Evolutionary conservation across 768 basidiomycete species (phyloP).

Genomic region (Kondoa malvinella): DNA sequence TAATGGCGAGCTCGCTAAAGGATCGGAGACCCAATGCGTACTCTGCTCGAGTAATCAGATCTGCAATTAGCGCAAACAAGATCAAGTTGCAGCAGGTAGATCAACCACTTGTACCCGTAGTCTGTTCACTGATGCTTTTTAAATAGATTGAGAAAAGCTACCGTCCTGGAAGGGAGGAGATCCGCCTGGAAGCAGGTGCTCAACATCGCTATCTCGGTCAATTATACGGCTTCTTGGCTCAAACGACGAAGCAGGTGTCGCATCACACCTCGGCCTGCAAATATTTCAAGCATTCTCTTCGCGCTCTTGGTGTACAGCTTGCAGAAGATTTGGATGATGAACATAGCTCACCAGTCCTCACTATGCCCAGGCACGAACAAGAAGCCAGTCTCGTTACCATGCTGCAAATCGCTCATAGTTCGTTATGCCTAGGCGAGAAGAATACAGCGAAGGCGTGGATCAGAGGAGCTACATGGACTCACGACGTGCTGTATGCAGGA

Average conservation of each 20-base stretch:
- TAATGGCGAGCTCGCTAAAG: no score
- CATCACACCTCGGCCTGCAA: not conserved
- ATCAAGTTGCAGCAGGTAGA: no score
- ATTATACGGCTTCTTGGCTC: not conserved
- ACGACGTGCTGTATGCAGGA: not conserved
- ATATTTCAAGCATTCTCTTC: not conserved
- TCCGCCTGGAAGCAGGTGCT: no score
- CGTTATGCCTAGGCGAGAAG: not conserved
- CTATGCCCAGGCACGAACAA: not conserved
- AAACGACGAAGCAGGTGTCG: not conserved
- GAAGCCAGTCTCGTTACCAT: not conserved
- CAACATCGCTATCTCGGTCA: not conserved
- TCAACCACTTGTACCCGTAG: no score
- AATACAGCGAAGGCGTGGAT: not conserved
- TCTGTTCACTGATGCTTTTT: no score
- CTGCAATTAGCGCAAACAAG: no score
- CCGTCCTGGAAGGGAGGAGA: no score
- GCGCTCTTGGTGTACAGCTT: not conserved
- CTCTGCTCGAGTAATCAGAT: no score
- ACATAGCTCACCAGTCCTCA: not conserved
- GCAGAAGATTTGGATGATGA: no score
- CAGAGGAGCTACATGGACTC: not conserved
- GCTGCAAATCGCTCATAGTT: not conserved
- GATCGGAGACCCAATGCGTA: no score
- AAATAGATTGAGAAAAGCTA: no score